Percentiles rank a stretch among this genome's conserved stretches.
Conservation (phyloP, 2,329 filamentous ascomycete genomes). For the Neofusicoccum kwambonambiense region DNA sequence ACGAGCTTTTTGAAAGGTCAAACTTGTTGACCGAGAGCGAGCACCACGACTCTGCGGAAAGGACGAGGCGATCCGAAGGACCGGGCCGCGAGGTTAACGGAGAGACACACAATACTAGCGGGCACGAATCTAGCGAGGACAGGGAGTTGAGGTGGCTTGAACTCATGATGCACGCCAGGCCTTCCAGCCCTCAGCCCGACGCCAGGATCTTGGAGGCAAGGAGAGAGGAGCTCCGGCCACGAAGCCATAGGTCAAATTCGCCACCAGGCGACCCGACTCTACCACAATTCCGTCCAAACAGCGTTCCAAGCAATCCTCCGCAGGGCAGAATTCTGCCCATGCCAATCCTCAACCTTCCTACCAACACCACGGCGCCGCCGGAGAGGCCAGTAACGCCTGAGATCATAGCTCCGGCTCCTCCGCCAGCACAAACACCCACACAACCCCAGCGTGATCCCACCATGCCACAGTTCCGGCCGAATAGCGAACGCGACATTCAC, state of each 20-base stretch:
- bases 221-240: not conserved
- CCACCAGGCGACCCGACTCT: conserved; percentile 45
- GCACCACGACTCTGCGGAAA: not conserved
- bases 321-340: not conserved
- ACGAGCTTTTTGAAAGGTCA: conserved; percentile 13
- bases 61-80: not conserved
- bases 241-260: not conserved
- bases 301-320: conserved; percentile 15
- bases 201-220: not conserved
- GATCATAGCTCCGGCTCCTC: not conserved
- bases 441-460: conserved; percentile 55
- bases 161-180: not conserved
- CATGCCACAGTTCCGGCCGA: conserved; percentile 68
- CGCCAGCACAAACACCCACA: not conserved
- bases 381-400: conserved; percentile 18
- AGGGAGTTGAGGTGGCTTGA: not conserved
- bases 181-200: not conserved
- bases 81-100: not conserved
- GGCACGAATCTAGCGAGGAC: not conserved
- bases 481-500: conserved; percentile 36
- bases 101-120: not conserved
- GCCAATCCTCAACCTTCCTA: not conserved
- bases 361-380: not conserved
- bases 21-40: not conserved
- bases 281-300: conserved; percentile 66